Base-by-base conservation (phyloP, 2,329 filamentous ascomycete species). In the Uncinocarpus reesii region DNA sequence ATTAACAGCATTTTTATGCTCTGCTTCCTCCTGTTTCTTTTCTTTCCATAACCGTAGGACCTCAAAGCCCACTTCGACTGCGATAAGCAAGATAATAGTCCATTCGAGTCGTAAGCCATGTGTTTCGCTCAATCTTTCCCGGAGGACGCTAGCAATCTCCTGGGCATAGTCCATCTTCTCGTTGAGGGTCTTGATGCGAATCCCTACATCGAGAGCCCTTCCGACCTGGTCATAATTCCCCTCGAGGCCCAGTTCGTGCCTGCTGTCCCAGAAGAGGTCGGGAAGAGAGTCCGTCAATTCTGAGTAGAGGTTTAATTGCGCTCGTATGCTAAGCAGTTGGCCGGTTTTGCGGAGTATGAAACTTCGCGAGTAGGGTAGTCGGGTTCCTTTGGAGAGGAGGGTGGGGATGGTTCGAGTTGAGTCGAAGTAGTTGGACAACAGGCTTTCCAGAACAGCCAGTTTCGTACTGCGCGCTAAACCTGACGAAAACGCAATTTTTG, bases 121-220 rank as follows among this genome's bases (percentile, higher is more conserved):
- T 63, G 86, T 87, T 71, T 96, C 89, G 62, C 85, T 93, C 48
- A 93, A 75, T 62, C 89, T 81, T 65, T 95, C 87, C 50, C 92
- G 76, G 52, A 96, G 69, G 13, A 96, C 89, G 45, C 76, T 86
- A 5, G 92, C 88, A 63, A 95, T 95, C 65, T 96, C 90, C 60
- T 92, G 86, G 1, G 90, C 92, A 64, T 98, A 96, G 61, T 95
- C 90, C 79, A 98, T 93, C 71, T 94, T 94, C 69, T 94, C 86
- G 64, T 98, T 98, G 57, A 96, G 69, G 15, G 86, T 81, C 59
- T 85, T 86, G 68, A 96, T 96, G 43, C 92, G 78, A 21, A 92
- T 86, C 28, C 86, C 85, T 20, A 96, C 89, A 65, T 96, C 92
- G 29, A 98, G 75, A 0, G 88, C 87, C 47, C 83, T 80, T 34